Evolutionary conservation across 352 stramenopile genomes (phyloP), one percentile per base, ranked within the genome.

Genomic region (Phytopythium chamaehyphon): DNA sequence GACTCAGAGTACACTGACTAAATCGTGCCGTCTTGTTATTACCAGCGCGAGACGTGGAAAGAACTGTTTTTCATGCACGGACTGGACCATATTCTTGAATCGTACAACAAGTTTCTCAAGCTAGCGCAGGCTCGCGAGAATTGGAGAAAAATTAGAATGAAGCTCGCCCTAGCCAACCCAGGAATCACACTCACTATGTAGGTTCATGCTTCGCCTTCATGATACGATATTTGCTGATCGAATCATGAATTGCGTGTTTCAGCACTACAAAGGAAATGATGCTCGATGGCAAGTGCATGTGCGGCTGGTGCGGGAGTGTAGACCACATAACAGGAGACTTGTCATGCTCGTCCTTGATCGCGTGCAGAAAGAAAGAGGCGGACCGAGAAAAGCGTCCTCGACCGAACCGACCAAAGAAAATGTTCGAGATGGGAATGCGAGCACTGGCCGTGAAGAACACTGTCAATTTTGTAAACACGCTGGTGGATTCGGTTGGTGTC

Each of bases 191-290:
- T 93, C 12, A 90, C 80, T 6, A 65, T 93, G 83, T 93, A 67
- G 15, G 63, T 21, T 35, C 18, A 15, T 35, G 15, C 18, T 33
- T 21, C 6, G 38, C 6, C n/a, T 31, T 45, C 4, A 21, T 40
- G 14, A 6, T 12, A 33, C 5, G 11, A 15, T 3, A 2, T n/a
- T 21, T 21, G 14, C 16, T 56, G 21, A 48, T 26, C 3, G 10
- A 14, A 5, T 10, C 31, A 12, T 14, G 28, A 15, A 10, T 23
- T 36, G 8, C 0, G 6, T 23, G 18, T 22, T 12, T 19, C 51
- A 93, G 83, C 23, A 87, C 83, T 0, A 91, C 83, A 6, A 88
- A 85, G 40, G 69, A 70, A 21, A 91, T 93, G 83, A 91, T 93
- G 83, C 71, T 84, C 55, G 80, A 93, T 37, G 83, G 76, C n/a